Evolutionary conservation across 192 early-diverging fungal species (phyloP), one percentile per base, ranked within the genome.

Genomic region (Linnemannia hyalina): DNA sequence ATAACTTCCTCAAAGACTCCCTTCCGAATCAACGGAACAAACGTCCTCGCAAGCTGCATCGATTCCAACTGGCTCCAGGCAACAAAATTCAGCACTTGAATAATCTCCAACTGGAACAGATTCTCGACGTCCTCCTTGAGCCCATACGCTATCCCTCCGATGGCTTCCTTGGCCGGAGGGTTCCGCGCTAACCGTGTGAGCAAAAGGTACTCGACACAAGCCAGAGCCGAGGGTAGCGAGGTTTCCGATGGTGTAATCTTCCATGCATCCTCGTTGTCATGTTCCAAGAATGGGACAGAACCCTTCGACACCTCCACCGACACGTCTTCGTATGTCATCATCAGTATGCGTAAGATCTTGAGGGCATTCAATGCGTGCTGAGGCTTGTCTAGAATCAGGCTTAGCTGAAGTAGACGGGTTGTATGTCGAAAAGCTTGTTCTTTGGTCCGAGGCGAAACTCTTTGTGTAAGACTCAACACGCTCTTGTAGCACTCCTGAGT

Each of bases 181-280:
- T 49, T 26, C 47, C 60, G n/a, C 0, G 76, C 76, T 3, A 80
- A 29, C 9, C 76, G 44, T 23, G 23, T 69, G 8, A 85, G 47
- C 55, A 85, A 75, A 16, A 85, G 63, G 36, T 65, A 80, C 26
- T 80, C 52, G 22, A 85, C 54, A 36, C 77, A 77, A 10, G 82
- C 73, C 38, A 85, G 35, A 9, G 82, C 47, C 0, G 82, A 75
- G 11, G 72, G 49, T 4, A 85, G 26, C 1, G 69, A 54, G 3
- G 11, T 40, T 2, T 75, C 77, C 20, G 82, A 49, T 2, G 77
- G 74, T 7, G 18, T 29, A 15, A 78, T 29, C 13, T n/a, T 49
- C 29, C 71, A 40, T 46, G 77, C 77, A 73, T 80, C 69, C 16
- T 63, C 71, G 32, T 68, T 68, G 57, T 60, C 78, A 18, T 76